A percentile compares a stretch with the other conserved stretches of the same genome.
Conservation (phyloP, 345 rosid species). For the Boechera retrofracta region DNA sequence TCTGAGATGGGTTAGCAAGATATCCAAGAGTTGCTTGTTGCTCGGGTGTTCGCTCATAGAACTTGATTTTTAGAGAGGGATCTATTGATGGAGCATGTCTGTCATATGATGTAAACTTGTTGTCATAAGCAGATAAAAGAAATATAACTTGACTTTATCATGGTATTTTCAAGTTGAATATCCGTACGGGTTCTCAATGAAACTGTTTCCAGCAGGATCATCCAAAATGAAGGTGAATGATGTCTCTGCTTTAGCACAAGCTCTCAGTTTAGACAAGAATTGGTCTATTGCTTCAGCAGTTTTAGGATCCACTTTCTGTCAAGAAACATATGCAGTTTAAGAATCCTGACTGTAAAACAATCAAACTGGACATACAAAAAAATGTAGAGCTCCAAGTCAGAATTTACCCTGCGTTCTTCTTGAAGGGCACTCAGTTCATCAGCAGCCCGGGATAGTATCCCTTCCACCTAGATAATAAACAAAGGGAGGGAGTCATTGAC, state of each 20-base stretch:
- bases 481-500: not conserved
- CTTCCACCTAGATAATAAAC: slow-evolving; percentile 65
- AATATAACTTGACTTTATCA: not conserved
- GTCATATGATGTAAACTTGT: slow-evolving; percentile 28
- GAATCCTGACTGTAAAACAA: slow-evolving; percentile 6
- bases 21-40: slow-evolving; percentile 86
- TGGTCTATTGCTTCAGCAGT: slow-evolving; percentile 91
- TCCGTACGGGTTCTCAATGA: slow-evolving; percentile 92
- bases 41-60: slow-evolving; percentile 84
- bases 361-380: not conserved
- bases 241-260: slow-evolving; percentile 70
- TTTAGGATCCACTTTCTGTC: slow-evolving; percentile 82
- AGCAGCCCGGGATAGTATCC: slow-evolving; percentile 74
- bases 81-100: slow-evolving; percentile 90
- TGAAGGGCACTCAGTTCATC: slow-evolving; percentile 91
- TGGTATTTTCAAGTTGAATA: not conserved
- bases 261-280: slow-evolving; percentile 77
- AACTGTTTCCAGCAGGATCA: slow-evolving; percentile 97
- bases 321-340: slow-evolving; percentile 22
- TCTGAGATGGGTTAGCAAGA: slow-evolving; percentile 58
- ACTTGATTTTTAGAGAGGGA: slow-evolving; percentile 72
- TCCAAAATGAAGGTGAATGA: slow-evolving; percentile 81
- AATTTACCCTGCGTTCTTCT: slow-evolving; percentile 80
- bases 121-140: slow-evolving; percentile 19
- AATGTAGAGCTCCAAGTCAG: not conserved